Base-by-base conservation (phyloP, 495 filamentous ascomycete species). In the Talaromyces ruber region DNA sequence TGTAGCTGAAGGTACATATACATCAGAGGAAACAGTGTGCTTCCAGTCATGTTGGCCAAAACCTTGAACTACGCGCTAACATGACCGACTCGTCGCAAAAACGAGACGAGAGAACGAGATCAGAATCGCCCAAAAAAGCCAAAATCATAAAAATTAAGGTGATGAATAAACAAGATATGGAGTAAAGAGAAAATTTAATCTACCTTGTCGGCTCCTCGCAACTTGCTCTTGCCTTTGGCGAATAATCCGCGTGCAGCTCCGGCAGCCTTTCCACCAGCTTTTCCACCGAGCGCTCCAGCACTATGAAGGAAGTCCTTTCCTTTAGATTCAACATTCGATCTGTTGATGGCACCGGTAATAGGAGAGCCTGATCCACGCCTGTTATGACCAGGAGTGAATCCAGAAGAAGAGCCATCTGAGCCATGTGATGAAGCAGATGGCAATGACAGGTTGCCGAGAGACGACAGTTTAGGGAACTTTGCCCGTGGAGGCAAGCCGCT, bases 241-340 rank as follows among this genome's bases (percentile, higher is more conserved):
- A 97, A 87, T 58, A 96, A 70, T 30, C 91, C 92, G 75, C 94
- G 95, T 12, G 92, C 90, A 24, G 90, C 88, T 51, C 59, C 59
- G 6, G 18, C 59, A 25, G 54, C 54, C 29, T 87, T 88, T 24
- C 87, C 87, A 64, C 88, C 84, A 25, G 54, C 54, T 22, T 87
- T 88, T 21, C 87, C 87, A 64, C 88, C 84, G 62, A 89, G 76
- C 3, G 84, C 74, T 7, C 89, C 89, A 39, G 92, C 92, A 3
- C 85, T 85, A 65, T 93, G 89, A 62, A 97, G 76, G 4, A 96
- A 72, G 59, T 94, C 91, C 70, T 96, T 97, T 66, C 92, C 86
- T 75, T 89, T 90, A 21, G 83, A 79, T 54, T 89, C 87, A 58
- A 90, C 75, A 53, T 74, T 72, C 62, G 75, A 72, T 59, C 72